Evolutionary conservation across 2,329 filamentous ascomycete genomes (phyloP).

Genomic region (Zymoseptoria brevis): DNA sequence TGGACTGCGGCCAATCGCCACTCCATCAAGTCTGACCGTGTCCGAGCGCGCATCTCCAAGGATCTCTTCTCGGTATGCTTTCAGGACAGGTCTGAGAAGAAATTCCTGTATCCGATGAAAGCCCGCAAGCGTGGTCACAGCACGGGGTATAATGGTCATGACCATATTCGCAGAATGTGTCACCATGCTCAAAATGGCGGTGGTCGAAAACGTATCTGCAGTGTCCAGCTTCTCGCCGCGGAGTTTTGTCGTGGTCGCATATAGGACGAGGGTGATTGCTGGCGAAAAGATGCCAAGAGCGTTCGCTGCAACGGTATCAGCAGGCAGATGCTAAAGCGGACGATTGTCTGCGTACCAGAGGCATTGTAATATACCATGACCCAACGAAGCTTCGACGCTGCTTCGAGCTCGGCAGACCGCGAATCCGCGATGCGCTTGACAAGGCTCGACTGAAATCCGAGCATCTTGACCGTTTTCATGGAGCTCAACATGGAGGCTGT

Average conservation of each 20-base stretch:
- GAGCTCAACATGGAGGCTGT: conserved; percentile 1
- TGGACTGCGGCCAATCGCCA: no score
- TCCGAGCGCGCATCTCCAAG: no score
- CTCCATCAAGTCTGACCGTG: no score
- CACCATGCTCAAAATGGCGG: no score
- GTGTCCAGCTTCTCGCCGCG: background rate
- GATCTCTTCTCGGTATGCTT: no score
- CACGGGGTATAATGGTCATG: no score
- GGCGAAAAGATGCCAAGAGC: conserved; percentile 9
- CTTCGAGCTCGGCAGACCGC: background rate
- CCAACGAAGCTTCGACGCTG: conserved; percentile 5
- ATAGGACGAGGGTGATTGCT: conserved; percentile 6
- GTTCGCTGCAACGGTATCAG: conserved; percentile 4
- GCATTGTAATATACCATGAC: conserved; percentile 7
- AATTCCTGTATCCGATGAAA: no score
- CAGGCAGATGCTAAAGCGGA: background rate
- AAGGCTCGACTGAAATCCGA: conserved; percentile 1
- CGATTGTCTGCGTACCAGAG: background rate
- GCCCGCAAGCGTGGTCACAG: no score
- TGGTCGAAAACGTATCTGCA: no score
- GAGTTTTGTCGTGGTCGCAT: background rate
- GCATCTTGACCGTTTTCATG: conserved; percentile 6
- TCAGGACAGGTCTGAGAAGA: no score
- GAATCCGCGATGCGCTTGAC: background rate
- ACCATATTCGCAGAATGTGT: no score